Evolutionary conservation across 495 filamentous ascomycete species (phyloP).

Genomic region (Trichocladium antarcticum): DNA sequence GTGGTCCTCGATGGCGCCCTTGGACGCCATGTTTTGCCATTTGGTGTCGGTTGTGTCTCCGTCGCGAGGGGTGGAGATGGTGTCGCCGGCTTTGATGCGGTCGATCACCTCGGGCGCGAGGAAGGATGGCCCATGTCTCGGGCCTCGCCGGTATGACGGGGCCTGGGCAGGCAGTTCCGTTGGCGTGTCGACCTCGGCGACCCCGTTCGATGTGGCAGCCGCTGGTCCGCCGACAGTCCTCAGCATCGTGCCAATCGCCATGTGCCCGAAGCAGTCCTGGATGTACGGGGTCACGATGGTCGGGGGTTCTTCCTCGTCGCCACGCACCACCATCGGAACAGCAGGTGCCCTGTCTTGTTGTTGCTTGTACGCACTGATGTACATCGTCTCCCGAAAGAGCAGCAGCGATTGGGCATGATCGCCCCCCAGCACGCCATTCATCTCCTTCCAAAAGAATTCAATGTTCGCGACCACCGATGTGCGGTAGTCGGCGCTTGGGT

Average conservation of each 20-base stretch:
- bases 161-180: background rate
- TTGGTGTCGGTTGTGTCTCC: slow-evolving; percentile 30
- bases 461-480: slow-evolving; percentile 42
- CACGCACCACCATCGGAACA: background rate
- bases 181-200: background rate
- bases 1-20: slow-evolving; percentile 28
- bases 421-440: slow-evolving; percentile 27
- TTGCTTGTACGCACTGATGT: slow-evolving; percentile 10
- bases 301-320: slow-evolving; percentile 5
- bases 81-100: slow-evolving; percentile 28
- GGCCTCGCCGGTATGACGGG: background rate
- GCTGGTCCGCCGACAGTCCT: slow-evolving; percentile 12
- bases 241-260: slow-evolving; percentile 47
- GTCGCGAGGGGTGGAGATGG: slow-evolving; percentile 35
- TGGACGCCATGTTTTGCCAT: slow-evolving; percentile 43
- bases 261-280: slow-evolving; percentile 49
- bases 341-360: slow-evolving; percentile 16
- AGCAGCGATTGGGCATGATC: slow-evolving; percentile 23
- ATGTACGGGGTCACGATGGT: slow-evolving; percentile 62
- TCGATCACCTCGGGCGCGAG: slow-evolving; percentile 3
- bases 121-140: background rate
- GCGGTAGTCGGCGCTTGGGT: slow-evolving; percentile 46
- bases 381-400: slow-evolving; percentile 35
- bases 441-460: slow-evolving; percentile 54
- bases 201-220: background rate